Conservation (phyloP, 1,284 basidiomycete species). For the Leccinum griseonigrum region DNA sequence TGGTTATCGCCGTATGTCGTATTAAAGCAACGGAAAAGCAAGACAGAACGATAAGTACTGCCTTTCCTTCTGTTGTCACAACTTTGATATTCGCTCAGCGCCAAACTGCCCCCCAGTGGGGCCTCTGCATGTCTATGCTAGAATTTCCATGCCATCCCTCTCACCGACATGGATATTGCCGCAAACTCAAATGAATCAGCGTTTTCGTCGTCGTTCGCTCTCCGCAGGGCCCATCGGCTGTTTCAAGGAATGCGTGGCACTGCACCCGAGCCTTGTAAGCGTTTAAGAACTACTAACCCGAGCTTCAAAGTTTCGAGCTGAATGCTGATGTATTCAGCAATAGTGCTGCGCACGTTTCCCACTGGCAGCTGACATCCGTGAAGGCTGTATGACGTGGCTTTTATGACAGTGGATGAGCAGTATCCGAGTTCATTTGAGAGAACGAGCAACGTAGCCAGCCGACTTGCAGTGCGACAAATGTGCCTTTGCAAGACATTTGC, state of each 20-base stretch:
- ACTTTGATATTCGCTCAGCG: not conserved
- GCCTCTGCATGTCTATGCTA: not conserved
- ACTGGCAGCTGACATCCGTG: not conserved
- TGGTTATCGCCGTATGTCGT: not conserved
- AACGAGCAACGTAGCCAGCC: not conserved
- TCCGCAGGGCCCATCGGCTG: not conserved
- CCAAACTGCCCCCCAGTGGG: not conserved
- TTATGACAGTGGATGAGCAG: not conserved
- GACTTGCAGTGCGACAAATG: not conserved
- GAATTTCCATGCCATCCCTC: not conserved
- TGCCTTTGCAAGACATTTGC: not conserved
- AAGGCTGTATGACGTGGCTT: not conserved
- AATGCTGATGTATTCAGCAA: not conserved
- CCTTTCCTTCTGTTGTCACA: not conserved
- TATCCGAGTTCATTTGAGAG: not conserved
- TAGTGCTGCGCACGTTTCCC: not conserved
- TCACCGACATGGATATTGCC: not conserved
- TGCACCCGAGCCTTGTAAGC: not conserved
- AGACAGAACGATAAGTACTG: not conserved
- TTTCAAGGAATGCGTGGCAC: not conserved
- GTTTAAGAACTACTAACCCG: not conserved
- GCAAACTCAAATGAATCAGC: not conserved
- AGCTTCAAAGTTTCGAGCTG: not conserved
- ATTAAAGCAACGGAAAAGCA: not conserved
- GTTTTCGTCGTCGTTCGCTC: not conserved